Evolutionary conservation across 352 stramenopile species (phyloP), one percentile per base, ranked within the genome.

Genomic region (Globisporangium acanthophoron): DNA sequence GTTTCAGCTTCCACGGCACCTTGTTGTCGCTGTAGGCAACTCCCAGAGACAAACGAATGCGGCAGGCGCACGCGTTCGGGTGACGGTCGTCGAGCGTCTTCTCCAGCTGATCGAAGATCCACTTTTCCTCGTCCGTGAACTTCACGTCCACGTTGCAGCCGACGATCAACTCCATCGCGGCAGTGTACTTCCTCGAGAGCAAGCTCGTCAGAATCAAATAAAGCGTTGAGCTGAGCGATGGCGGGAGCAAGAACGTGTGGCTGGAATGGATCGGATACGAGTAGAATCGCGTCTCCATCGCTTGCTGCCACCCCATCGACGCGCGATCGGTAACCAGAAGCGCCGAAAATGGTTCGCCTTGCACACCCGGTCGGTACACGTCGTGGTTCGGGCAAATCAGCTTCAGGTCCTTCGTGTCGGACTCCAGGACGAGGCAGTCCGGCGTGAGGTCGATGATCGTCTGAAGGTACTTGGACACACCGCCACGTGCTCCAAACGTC

Each of bases 121-220:
- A 97, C 63, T 93, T 87, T 68, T 99, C 96, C 77, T 99, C 96
- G 31, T 96, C 79, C 3, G 82, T 98, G 45, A 99, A 95, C 40
- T 81, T 82, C 37, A 98, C 92, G 67, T 99, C 97, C 39, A 97
- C 95, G 39, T 98, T 97, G 78, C 96, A 99, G 12, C 81, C 94
- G 41, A 97, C 77, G 21, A 98, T 97, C 61, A 99, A 92, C 59
- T 97, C 94, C 76, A 97, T 99, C 3, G 98, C 96, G 45, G 95
- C 85, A 18, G 82, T 73, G 59, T 99, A 99, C 37, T 97, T 80
- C 33, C 96, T 86, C 6, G 88, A 91, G 12, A 99, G 95, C 64
- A 99, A 89, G 58, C 96, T 97, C 61, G 98, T 96, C 18, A 99
- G 74, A 64, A 99, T 98, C 37, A 99, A 80, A 73, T 99, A 99